Evolutionary conservation across 2,329 filamentous ascomycete genomes (phyloP).

Genomic region (Alternaria novae-zelandiae): DNA sequence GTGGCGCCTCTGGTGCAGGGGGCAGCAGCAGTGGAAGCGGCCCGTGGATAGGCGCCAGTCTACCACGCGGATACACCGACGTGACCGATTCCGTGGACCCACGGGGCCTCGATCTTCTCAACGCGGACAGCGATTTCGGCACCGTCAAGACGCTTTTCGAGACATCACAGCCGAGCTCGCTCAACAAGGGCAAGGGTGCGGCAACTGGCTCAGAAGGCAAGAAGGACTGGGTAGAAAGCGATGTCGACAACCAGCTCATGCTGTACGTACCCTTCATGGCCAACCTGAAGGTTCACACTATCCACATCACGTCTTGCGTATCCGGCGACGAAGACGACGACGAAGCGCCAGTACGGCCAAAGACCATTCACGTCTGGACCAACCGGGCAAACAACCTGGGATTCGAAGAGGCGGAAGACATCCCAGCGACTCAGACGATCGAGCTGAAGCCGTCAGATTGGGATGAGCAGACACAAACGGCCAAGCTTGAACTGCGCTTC

Average conservation of each 20-base stretch:
- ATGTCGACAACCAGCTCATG: conserved; percentile 96
- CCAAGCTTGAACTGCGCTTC: conserved; percentile 72
- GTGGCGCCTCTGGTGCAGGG: conserved; percentile 51
- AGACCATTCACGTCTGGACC: conserved; percentile 81
- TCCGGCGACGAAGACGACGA: conserved; percentile 67
- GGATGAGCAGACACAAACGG: conserved; percentile 61
- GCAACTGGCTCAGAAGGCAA: conserved; percentile 61
- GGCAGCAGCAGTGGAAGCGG: conserved; percentile 47
- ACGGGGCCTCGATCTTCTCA: conserved; percentile 83
- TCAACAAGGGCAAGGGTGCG: conserved; percentile 60
- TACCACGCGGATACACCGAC: conserved; percentile 82
- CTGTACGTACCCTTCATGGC: conserved; percentile 89
- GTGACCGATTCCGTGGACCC: conserved; percentile 83
- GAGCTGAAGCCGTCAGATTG: conserved; percentile 78
- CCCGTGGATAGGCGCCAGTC: conserved; percentile 74
- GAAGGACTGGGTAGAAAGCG: conserved; percentile 90
- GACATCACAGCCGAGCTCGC: conserved; percentile 67
- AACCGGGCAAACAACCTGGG: conserved; percentile 91
- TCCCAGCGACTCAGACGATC: conserved; percentile 79
- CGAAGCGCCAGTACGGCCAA: conserved; percentile 79
- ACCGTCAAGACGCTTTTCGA: conserved; percentile 77
- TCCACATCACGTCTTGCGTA: conserved; percentile 83
- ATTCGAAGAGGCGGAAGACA: conserved; percentile 92
- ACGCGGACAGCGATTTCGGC: conserved; percentile 79
- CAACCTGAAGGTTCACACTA: conserved; percentile 85